These are phyloP conservation scores for Mycosphaerella sp. DNA, from an alignment of 2,329 filamentous ascomycete species.

Conservation along the genomic window DNA sequence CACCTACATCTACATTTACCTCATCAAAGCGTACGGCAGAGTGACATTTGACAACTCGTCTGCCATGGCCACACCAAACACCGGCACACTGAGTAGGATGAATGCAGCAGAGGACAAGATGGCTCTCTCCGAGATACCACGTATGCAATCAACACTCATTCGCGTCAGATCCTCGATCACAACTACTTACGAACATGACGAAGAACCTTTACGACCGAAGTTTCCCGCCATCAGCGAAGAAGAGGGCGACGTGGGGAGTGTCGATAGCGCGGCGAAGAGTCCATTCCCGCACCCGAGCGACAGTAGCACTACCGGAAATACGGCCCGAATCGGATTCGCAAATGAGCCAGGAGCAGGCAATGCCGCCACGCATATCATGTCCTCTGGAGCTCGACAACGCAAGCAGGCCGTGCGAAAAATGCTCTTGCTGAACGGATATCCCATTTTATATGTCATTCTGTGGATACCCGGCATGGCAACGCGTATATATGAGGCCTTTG, in stretches of 20 bases:
- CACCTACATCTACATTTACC: constrained; percentile 38
- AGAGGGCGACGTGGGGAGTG: constrained; percentile 1
- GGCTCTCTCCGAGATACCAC: neutral
- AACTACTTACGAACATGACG: constrained; percentile 4
- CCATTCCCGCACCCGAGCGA: neutral
- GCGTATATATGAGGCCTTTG: constrained; percentile 17
- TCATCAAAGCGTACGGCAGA: constrained; percentile 23
- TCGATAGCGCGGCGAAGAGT: neutral
- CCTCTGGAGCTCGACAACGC: constrained; percentile 4
- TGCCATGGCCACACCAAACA: neutral
- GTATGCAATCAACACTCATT: constrained; percentile 1
- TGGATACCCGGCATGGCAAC: constrained; percentile 33
- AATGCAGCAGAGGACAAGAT: neutral
- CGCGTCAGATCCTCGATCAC: constrained; percentile 11
- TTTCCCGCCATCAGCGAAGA: constrained; percentile 1
- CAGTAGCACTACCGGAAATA: neutral
- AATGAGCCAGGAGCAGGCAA: neutral
- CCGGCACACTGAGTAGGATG: neutral
- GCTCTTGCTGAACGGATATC: constrained; percentile 33
- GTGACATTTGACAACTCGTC: constrained; percentile 5
- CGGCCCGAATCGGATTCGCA: neutral
- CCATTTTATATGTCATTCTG: constrained; percentile 31
- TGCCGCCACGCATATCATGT: neutral
- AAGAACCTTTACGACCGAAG: constrained; percentile 3
- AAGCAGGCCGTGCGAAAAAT: constrained; percentile 23